Evolutionary conservation across 2,329 filamentous ascomycete genomes (phyloP).

Genomic region (Didymella pomorum): DNA sequence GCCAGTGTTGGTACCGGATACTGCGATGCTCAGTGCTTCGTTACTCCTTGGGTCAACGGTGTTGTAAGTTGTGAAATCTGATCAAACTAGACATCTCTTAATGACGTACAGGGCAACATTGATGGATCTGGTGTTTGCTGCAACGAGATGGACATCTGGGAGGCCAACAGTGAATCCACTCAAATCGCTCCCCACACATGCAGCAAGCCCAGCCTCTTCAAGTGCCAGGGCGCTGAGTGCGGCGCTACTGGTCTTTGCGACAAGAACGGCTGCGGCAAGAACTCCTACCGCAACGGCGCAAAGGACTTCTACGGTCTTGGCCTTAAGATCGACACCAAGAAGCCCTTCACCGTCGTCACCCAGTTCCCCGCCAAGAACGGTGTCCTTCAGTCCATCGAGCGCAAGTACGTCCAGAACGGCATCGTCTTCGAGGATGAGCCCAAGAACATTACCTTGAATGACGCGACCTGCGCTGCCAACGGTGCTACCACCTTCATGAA

Average conservation of each 20-base stretch:
- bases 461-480: constrained; percentile 41
- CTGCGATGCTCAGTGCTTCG: constrained; percentile 56
- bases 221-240: constrained; percentile 54
- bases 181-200: constrained; percentile 61
- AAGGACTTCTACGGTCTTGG: constrained; percentile 40
- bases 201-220: constrained; percentile 55
- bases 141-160: constrained; percentile 65
- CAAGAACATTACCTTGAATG: constrained; percentile 42
- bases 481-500: constrained; percentile 41
- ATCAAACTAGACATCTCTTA: constrained; percentile 44
- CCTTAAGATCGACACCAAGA: constrained; percentile 64
- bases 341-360: constrained; percentile 71
- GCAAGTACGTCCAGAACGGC: constrained; percentile 71
- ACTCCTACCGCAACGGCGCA: constrained; percentile 41
- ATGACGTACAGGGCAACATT: constrained; percentile 53
- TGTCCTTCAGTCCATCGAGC: constrained; percentile 66
- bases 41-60: constrained; percentile 50
- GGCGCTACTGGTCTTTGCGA: constrained; percentile 44
- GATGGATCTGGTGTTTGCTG: constrained; percentile 59
- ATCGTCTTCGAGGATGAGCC: constrained; percentile 65
- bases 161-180: constrained; percentile 59
- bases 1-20: constrained; percentile 70
- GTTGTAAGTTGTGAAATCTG: constrained; percentile 37
- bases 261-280: constrained; percentile 48
- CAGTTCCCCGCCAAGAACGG: constrained; percentile 70